These are phyloP conservation scores for Lecanicillium sp. DNA, from an alignment of 2,329 filamentous ascomycete species.

Conservation along the genomic window DNA sequence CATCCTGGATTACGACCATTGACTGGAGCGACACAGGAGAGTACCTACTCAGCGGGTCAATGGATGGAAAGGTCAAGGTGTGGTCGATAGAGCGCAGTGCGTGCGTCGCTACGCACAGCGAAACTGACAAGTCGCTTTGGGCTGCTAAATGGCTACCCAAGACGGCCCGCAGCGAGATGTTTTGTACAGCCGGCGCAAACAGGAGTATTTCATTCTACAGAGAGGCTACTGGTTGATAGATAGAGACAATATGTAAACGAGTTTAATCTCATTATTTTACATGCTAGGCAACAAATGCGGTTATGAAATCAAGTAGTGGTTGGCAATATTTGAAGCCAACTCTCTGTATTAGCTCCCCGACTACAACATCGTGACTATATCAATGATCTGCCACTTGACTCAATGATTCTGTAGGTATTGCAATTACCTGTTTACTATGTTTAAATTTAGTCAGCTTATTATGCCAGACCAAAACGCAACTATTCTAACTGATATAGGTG, in stretches of 20 bases:
- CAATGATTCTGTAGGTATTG: too few species aligned
- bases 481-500: too few species aligned
- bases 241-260: too few species aligned
- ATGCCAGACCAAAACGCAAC: too few species aligned
- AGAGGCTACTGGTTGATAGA: slow-evolving; percentile 61
- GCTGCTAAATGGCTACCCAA: slow-evolving; percentile 77
- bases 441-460: background rate
- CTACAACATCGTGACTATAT: too few species aligned
- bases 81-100: slow-evolving; percentile 80
- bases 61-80: slow-evolving; percentile 91
- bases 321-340: too few species aligned
- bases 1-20: slow-evolving; percentile 81
- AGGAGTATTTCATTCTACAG: slow-evolving; percentile 73
- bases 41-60: slow-evolving; percentile 77
- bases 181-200: slow-evolving; percentile 72
- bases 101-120: slow-evolving; percentile 89
- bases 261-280: background rate
- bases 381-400: too few species aligned
- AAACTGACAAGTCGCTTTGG: slow-evolving; percentile 81
- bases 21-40: slow-evolving; percentile 94
- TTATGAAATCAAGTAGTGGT: too few species aligned
- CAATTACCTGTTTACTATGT: too few species aligned
- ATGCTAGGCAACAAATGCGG: background rate
- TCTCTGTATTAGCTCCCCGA: too few species aligned
- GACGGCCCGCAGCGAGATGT: slow-evolving; percentile 57